These are phyloP conservation scores for Citrullus amarus DNA, from an alignment of 306 rosid species.

Conservation along the genomic window DNA sequence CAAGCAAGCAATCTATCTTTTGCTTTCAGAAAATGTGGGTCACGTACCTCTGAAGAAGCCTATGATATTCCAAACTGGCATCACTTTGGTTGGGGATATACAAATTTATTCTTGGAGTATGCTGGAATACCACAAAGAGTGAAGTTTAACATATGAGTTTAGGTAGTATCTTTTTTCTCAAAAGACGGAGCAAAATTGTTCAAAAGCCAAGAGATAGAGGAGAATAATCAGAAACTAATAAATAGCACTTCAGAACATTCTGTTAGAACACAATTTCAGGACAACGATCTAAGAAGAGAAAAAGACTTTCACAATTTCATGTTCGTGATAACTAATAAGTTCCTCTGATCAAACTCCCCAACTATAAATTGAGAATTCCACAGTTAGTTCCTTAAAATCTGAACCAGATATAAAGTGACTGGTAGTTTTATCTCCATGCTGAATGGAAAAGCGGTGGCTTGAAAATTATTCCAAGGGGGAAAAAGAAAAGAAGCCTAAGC, in stretches of 20 bases:
- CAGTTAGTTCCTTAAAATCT: not conserved
- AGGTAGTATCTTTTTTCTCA: not conserved
- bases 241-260: not conserved
- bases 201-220: not conserved
- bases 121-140: constrained; percentile 37
- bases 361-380: not conserved
- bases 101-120: constrained; percentile 73
- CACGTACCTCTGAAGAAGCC: constrained; percentile 66
- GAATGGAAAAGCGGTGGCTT: not conserved
- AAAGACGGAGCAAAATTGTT: not conserved
- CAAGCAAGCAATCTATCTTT: not conserved
- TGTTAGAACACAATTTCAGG: not conserved
- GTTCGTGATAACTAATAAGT: not conserved
- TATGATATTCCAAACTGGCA: constrained; percentile 78
- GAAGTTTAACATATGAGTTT: not conserved
- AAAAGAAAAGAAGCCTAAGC: not conserved
- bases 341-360: not conserved
- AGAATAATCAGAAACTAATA: not conserved
- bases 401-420: not conserved
- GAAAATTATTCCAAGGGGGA: not conserved
- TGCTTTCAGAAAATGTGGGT: not conserved
- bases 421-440: not conserved
- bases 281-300: not conserved
- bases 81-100: constrained; percentile 56
- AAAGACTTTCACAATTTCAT: not conserved